Conservation (phyloP, 164 flowering plant species). For the Taxillus chinensis region DNA sequence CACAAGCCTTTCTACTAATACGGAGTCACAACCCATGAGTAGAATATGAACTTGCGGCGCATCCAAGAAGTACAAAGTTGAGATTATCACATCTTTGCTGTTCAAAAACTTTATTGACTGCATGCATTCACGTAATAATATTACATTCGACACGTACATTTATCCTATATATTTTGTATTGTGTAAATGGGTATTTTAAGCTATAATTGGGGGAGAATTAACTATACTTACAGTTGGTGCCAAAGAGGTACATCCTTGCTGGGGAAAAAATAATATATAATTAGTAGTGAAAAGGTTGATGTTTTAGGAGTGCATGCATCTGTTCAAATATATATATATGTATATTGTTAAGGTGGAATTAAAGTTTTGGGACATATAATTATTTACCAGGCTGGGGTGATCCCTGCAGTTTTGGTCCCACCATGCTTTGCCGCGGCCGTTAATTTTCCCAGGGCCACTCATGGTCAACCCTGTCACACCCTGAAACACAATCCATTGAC, state of each 20-base stretch:
- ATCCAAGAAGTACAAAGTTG: constrained; percentile 15
- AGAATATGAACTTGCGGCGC: constrained; percentile 29
- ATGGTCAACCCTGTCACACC: background rate
- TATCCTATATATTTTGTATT: no score
- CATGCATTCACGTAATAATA: constrained; percentile 13
- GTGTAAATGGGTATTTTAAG: background rate
- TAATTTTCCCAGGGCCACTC: constrained; percentile 3
- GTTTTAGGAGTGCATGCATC: no score
- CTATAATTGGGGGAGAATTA: background rate
- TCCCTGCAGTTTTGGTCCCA: constrained; percentile 38
- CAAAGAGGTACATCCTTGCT: constrained; percentile 26
- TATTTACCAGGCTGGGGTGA: constrained; percentile 24
- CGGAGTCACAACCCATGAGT: constrained; percentile 9
- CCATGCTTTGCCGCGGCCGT: constrained; percentile 39
- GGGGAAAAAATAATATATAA: constrained; percentile 1
- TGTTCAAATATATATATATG: background rate
- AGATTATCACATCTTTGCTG: constrained; percentile 22
- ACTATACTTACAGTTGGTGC: constrained; percentile 38
- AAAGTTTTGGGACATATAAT: background rate
- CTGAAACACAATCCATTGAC: background rate
- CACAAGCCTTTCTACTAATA: constrained; percentile 1
- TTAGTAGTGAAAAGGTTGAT: background rate
- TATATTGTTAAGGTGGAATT: no score
- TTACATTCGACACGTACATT: background rate
- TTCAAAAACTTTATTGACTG: constrained; percentile 17